Percentiles rank a stretch among this genome's conserved stretches.
phyloP scores from a whole-genome alignment of 2,329 filamentous ascomycete genomes.

The Sporothrix dimorphospora region DNA sequence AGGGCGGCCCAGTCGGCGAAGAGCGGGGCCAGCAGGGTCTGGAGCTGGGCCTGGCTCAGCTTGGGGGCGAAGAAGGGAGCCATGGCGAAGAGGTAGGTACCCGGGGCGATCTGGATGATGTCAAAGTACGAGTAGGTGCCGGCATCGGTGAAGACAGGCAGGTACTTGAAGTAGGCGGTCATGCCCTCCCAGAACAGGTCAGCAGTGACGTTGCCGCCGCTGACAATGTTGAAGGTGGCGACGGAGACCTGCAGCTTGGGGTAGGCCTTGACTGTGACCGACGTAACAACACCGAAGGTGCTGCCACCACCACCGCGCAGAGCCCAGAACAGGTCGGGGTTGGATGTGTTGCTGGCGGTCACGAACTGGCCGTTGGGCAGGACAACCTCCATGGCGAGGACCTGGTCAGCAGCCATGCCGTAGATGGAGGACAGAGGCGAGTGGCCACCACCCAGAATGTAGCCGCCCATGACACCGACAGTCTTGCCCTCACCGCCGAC shows the following conservation, averaged over 20 bases:
- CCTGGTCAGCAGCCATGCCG: constrained; percentile 55
- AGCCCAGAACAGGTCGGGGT: constrained; percentile 62
- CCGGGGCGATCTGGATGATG: constrained; percentile 33
- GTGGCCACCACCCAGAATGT: constrained; percentile 56
- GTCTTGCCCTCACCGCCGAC: constrained; percentile 52
- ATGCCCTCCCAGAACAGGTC: constrained; percentile 45
- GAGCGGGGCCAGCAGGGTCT: constrained; percentile 35
- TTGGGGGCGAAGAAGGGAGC: constrained; percentile 38
- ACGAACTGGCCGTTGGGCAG: constrained; percentile 50
- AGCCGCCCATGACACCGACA: constrained; percentile 56
- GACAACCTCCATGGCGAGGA: constrained; percentile 53
- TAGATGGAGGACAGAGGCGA: constrained; percentile 54
- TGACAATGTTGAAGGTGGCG: constrained; percentile 36
- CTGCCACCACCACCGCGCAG: constrained; percentile 50
- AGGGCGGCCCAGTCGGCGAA: constrained; percentile 36
- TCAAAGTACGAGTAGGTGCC: constrained; percentile 41
- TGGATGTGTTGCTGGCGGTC: constrained; percentile 48
- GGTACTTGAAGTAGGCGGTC: constrained; percentile 38
- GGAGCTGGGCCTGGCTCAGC: constrained; percentile 33
- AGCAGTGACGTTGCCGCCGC: constrained; percentile 45
- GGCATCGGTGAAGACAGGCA: constrained; percentile 38
- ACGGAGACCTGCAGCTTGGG: constrained; percentile 34
- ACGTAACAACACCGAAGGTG: constrained; percentile 46
- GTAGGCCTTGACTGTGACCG: constrained; percentile 33
- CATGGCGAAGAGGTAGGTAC: constrained; percentile 37